Evolutionary conservation across 2,329 filamentous ascomycete genomes (phyloP).

Genomic region (Penicillium carneum): DNA sequence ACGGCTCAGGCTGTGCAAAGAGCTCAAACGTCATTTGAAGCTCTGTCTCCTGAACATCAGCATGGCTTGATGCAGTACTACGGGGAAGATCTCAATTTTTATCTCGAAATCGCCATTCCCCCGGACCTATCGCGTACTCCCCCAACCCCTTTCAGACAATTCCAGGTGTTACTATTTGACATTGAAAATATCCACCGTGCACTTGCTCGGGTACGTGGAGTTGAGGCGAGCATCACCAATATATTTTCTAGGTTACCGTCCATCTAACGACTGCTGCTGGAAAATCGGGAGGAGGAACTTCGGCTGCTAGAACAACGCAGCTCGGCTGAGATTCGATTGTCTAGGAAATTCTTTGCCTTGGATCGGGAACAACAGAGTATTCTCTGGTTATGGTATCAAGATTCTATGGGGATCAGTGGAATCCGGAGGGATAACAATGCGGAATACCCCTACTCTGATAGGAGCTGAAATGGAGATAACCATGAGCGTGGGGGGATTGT

Average conservation of each 20-base stretch:
- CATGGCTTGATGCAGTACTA: constrained; percentile 1
- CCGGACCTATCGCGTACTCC: background rate
- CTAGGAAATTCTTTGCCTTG: background rate
- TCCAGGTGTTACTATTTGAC: background rate
- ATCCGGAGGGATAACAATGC: background rate
- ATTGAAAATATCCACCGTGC: constrained; percentile 1
- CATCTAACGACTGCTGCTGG: background rate
- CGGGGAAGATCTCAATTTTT: constrained; percentile 1
- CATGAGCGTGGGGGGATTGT: background rate
- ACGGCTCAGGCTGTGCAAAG: background rate
- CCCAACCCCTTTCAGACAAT: background rate
- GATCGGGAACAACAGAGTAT: background rate
- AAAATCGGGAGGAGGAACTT: constrained; percentile 4
- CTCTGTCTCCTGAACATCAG: background rate
- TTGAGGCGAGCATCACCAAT: constrained; percentile 1
- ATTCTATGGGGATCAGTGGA: constrained; percentile 2
- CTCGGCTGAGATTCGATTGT: background rate
- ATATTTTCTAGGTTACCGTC: background rate
- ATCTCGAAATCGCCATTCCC: background rate
- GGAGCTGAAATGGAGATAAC: background rate
- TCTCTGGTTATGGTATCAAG: constrained; percentile 4
- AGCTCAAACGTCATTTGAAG: background rate
- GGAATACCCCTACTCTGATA: background rate
- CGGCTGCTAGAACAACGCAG: background rate
- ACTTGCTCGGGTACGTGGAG: constrained; percentile 5